Base-by-base conservation (phyloP, 495 filamentous ascomycete genomes). In the Usnea hakonensis region DNA sequence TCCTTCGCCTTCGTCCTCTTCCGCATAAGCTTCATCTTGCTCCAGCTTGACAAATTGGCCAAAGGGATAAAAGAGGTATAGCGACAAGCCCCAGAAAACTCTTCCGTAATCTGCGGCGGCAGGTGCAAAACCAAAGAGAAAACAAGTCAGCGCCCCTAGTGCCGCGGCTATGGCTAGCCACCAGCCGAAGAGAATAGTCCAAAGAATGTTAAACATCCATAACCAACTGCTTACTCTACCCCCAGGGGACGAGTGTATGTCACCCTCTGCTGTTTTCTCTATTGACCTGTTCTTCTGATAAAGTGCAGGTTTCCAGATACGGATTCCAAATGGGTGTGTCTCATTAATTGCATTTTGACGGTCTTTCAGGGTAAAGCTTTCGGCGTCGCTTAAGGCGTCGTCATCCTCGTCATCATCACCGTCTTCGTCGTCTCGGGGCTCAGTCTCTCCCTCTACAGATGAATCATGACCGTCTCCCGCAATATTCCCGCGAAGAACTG, bases 1-100 rank as follows among this genome's bases (percentile, higher is more conserved):
- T n/a, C 95, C 94, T 75, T 99, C 94, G n/a, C 92, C 95, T 69
- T 95, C 86, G 72, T 99, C 94, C 73, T 99, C 94, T 66, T 97
- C 90, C 28, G 90, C 81, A 72, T 99, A 99, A 37, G 87, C 86
- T 68, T 97, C 94, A 68, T 99, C 91, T 67, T 90, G 89, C 67
- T 95, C 86, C 32, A 99, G 81, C 55, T 90, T 88, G 60, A 99
- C 90, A 70, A 93, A 97, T 63, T 94, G 92, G 28, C 94, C 94
- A 71, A 99, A 99, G 3, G 94, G 94, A 69, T 97, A 99, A 67
- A 97, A 84, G 9, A 99, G 68, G 71, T 97, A 99, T 57, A 83
- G 81, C 1, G 91, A 83, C 50, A 99, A 79, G 3, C 90, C 92
- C 72, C 86, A 85, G 44, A 99, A 82, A 14, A 96, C 87, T 46